phyloP scores from a whole-genome alignment of 768 basidiomycete genomes.

The Sporobolomyces roseus region DNA sequence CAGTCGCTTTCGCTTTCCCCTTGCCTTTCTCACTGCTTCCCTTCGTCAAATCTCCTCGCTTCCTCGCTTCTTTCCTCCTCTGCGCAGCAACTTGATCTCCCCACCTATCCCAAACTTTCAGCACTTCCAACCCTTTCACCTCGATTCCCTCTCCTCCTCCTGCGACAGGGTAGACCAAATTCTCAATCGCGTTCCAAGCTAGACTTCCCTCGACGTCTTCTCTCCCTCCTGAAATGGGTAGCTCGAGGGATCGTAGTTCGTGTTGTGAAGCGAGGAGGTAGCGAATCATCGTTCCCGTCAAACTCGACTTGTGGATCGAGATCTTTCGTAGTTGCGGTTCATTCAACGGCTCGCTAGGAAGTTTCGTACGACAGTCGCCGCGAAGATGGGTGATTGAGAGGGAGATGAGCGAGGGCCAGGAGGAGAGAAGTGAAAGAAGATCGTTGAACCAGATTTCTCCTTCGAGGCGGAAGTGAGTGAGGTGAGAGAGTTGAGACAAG shows the following conservation, averaged over 20 bases:
- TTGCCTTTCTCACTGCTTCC: not conserved
- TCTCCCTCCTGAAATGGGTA: too few species aligned
- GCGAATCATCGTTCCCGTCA: slow-evolving; percentile 6
- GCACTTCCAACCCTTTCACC: not conserved
- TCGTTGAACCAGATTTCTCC: slow-evolving; percentile 14
- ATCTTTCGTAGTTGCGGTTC: not conserved
- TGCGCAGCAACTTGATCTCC: not conserved
- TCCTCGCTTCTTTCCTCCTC: slow-evolving; percentile 6
- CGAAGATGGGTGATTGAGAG: not conserved
- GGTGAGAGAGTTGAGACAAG: not conserved
- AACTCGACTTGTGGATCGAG: not conserved
- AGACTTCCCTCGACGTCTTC: not conserved
- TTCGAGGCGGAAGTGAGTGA: not conserved
- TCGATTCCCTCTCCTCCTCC: not conserved
- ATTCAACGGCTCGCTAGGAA: not conserved
- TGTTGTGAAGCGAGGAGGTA: too few species aligned
- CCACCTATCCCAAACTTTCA: slow-evolving; percentile 8
- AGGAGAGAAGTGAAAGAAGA: not conserved
- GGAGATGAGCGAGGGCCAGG: not conserved
- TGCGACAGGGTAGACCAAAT: not conserved
- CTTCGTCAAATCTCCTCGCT: not conserved
- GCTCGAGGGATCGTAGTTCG: too few species aligned
- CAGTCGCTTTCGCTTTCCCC: not conserved
- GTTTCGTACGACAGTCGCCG: not conserved
- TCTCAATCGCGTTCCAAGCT: not conserved